Evolutionary conservation across 2,329 filamentous ascomycete species (phyloP).

Genomic region (Phialemonium atrogriseum): DNA sequence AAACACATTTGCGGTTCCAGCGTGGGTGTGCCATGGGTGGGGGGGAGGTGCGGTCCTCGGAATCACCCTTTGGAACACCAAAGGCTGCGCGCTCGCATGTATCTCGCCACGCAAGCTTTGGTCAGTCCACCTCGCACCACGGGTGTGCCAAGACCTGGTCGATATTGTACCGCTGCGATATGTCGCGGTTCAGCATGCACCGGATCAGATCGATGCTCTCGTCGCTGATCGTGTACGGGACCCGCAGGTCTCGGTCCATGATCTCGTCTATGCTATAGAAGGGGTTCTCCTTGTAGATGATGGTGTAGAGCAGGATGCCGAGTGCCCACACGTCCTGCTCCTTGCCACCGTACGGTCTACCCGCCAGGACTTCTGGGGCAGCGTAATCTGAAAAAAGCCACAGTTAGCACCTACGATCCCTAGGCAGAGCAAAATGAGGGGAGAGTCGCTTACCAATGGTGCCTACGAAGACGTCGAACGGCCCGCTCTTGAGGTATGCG

Average conservation of each 20-base stretch:
- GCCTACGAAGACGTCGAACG: conserved; percentile 97
- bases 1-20: no score
- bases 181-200: conserved; percentile 86
- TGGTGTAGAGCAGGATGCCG: conserved; percentile 94
- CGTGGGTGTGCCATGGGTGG: no score
- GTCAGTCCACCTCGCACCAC: conserved; percentile 50
- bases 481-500: conserved; percentile 95
- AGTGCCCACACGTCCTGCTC: conserved; percentile 98
- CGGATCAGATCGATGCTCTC: conserved; percentile 88
- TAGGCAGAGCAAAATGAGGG: neutral
- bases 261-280: conserved; percentile 99
- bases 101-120: no score
- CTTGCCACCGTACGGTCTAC: conserved; percentile 85
- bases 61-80: no score
- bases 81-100: no score
- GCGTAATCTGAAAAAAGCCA: conserved; percentile 69
- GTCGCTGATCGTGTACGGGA: conserved; percentile 83
- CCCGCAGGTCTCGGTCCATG: conserved; percentile 88
- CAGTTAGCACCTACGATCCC: conserved; percentile 4
- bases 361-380: conserved; percentile 92
- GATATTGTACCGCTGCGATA: conserved; percentile 76
- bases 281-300: conserved; percentile 98
- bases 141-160: conserved; percentile 79
- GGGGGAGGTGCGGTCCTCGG: no score
- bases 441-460: conserved; percentile 66